Conservation (phyloP, 1,139 yeast genomes). For the Sporopachydermia cereana region DNA sequence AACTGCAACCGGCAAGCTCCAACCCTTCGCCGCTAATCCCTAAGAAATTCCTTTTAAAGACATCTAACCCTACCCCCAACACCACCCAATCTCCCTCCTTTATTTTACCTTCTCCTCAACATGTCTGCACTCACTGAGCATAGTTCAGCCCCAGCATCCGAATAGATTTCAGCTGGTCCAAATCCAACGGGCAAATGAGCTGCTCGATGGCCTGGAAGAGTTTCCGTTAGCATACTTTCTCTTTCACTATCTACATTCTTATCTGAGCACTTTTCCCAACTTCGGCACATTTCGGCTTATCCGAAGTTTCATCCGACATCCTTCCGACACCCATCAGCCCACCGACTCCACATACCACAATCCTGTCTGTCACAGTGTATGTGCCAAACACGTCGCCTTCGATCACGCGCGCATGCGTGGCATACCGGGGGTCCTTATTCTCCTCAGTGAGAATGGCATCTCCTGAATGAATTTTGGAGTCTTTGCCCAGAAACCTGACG, state of each 20-base stretch:
- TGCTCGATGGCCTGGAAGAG: constrained; percentile 18
- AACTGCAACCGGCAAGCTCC: too few relatives aligned
- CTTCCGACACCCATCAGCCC: not conserved
- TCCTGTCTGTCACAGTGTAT: constrained; percentile 27
- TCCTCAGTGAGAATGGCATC: constrained; percentile 29
- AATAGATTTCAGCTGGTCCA: constrained; percentile 27
- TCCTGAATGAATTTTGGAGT: constrained; percentile 31
- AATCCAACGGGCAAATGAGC: constrained; percentile 30
- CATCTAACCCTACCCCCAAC: too few relatives aligned
- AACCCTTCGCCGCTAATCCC: too few relatives aligned
- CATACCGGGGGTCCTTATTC: constrained; percentile 21
- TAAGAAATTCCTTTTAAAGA: too few relatives aligned
- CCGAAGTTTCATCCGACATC: too few relatives aligned
- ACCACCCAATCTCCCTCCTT: too few relatives aligned
- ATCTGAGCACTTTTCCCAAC: too few relatives aligned
- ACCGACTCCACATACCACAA: constrained; percentile 13
- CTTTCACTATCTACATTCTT: too few relatives aligned
- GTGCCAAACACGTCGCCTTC: constrained; percentile 32
- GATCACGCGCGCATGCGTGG: constrained; percentile 27
- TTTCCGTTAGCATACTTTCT: not conserved
- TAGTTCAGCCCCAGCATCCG: constrained; percentile 30
- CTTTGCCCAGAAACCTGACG: constrained; percentile 29
- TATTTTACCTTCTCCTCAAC: too few relatives aligned
- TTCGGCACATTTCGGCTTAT: too few relatives aligned
- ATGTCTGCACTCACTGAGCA: constrained; percentile 22